Evolutionary conservation across 2,329 filamentous ascomycete species (phyloP), one percentile per base, ranked within the genome.

Genomic region (Colletotrichum limetticola): DNA sequence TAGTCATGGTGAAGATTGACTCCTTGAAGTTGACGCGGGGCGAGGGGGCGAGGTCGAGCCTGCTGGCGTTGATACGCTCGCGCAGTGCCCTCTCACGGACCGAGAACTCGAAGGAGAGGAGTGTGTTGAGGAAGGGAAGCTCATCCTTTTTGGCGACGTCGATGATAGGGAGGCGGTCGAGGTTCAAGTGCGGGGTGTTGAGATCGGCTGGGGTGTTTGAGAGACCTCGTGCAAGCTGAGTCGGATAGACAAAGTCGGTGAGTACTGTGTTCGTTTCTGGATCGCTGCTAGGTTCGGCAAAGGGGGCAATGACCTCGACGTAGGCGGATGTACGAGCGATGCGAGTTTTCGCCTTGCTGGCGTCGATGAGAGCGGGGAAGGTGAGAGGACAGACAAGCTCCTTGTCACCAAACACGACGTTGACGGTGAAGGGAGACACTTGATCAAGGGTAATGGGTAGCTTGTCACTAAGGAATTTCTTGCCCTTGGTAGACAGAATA

Each of bases 21-120:
- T 87, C 85, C 73, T 88, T 88, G 77, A 88, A 85, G 75, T 86
- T 85, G 63, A 86, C 76, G 0, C 85, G 82, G 4, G 78, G 68
- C 3, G 84, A 79, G 0, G 78, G 53, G 5, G 79, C 72, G 19
- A 82, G n/a, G 75, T 74, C 24, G 70, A 75, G 1, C 72, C 71
- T 19, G 58, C 67, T 71, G 62, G 68, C 67, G 14, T 78, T 70
- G 4, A 75, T 67, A 2, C 75, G 69, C 1, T 82, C 78, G 4
- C 85, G 83, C 1, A 84, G 66, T 3, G 63, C 67, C 66, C 80
- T 83, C 75, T 88, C 86, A 16, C 83, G 80, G 1, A 78, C 53
- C 2, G 85, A 86, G 76, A 86, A 87, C 35, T 80, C 81, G 42
- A 83, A 77, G 1, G 82, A 84, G 4, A 81, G 77, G 8, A 86